Base-by-base conservation (phyloP, 768 basidiomycete genomes). In the Russula emetica region DNA sequence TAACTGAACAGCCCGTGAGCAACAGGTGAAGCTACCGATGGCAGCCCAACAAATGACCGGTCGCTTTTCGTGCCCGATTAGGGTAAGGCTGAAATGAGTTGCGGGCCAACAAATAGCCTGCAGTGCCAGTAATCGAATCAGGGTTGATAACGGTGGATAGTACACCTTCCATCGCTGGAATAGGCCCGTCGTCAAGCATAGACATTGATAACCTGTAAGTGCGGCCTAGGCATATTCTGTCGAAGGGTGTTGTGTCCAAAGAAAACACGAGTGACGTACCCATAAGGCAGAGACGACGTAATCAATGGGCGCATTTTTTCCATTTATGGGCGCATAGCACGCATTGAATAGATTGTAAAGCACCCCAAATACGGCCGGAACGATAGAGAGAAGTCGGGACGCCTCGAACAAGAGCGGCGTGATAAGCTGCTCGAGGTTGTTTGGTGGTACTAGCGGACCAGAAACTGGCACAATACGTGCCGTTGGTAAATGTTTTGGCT, bases 21-120 rank as follows among this genome's bases (percentile, higher is more conserved):
- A 78, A 71, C 87, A 91, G 0, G 96, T 97, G 52, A 91, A 92
- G 14, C 88, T 94, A 0, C 88, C 94, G 54, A 98, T 90, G 13
- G 88, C 82, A 4, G 92, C 88, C 96, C 96, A 98, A 56, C 85
- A 88, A 5, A 89, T 76, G n/a, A 92, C 85, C 0, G 94, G 92
- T 10, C 94, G 83, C 38, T 77, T 78, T 20, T 82, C 80, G 59
- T 85, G 79, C 34, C 87, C 85, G 51, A 98, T 79, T 55, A 94
- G 76, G 58, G 79, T 82, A 36, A 96, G 84, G 1, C 92, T 95
- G 44, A 92, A 74, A 68, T 92, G 90, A 5, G 94, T 97, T 4
- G 92, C 87, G 2, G 93, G 92, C 94, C 94, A 98, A 76, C 95
- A 98, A 63, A 98, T 94, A 20, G 92, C 91, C 72, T 98, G 96